These are phyloP conservation scores for Ceraceosorus guamensis DNA, from an alignment of 1,284 basidiomycete species.

Conservation along the genomic window DNA sequence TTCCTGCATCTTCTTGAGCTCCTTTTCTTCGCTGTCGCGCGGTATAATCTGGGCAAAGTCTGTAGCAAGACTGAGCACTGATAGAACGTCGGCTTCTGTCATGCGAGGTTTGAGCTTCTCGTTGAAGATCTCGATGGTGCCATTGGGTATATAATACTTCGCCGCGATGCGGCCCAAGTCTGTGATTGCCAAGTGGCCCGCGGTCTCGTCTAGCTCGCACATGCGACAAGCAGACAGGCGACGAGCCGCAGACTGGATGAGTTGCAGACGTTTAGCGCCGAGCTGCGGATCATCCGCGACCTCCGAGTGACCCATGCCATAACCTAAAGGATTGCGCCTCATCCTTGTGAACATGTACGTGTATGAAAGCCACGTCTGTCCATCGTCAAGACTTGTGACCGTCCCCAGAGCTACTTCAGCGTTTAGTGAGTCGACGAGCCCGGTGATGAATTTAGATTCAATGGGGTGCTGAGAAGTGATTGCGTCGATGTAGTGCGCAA, in stretches of 20 bases:
- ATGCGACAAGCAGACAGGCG: conserved; percentile 71
- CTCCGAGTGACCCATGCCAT: conserved; percentile 71
- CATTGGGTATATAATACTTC: conserved; percentile 85
- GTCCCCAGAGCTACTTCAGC: conserved; percentile 94
- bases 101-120: conserved; percentile 71
- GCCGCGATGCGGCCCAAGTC: conserved; percentile 91
- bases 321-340: conserved; percentile 83
- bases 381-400: conserved; percentile 78
- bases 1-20: conserved; percentile 68
- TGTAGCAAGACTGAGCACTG: conserved; percentile 78
- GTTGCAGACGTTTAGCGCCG: conserved; percentile 64
- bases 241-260: conserved; percentile 66
- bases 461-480: conserved; percentile 87
- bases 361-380: conserved; percentile 90
- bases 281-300: conserved; percentile 70
- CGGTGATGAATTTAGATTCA: conserved; percentile 78
- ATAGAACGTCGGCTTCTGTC: conserved; percentile 87
- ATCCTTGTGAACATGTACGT: conserved; percentile 96
- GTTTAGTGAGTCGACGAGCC: conserved; percentile 86
- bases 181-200: conserved; percentile 65
- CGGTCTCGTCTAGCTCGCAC: conserved; percentile 67
- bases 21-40: conserved; percentile 79
- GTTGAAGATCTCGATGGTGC: conserved; percentile 86
- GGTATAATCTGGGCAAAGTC: conserved; percentile 97
- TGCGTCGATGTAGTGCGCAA: conserved; percentile 82